Conservation (phyloP, 176 grass and related monocot species). For the Ampelocalamus luodianensis region DNA sequence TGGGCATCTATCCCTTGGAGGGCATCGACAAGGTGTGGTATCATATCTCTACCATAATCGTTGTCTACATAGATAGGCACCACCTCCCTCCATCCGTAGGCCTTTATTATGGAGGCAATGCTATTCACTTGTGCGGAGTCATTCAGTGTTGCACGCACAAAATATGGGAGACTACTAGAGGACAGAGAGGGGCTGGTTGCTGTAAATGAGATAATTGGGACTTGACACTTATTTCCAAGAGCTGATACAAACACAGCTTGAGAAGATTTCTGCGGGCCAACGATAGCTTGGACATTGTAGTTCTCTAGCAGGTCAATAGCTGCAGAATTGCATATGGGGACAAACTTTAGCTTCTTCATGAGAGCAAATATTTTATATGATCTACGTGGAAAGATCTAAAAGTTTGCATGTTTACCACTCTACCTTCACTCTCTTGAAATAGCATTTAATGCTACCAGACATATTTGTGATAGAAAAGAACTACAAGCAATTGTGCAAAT, state of each 20-base stretch:
- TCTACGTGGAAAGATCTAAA: no score
- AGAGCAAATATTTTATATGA: no score
- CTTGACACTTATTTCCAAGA: conserved; percentile 28
- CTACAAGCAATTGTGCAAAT: no score
- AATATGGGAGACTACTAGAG: conserved; percentile 40
- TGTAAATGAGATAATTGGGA: conserved; percentile 56
- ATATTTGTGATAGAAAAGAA: no score
- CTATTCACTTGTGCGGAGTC: conserved; percentile 52
- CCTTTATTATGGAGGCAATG: conserved; percentile 56
- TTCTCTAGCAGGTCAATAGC: conserved; percentile 34
- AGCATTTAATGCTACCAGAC: no score
- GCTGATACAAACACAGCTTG: conserved; percentile 48
- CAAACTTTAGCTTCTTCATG: background rate
- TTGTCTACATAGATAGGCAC: conserved; percentile 56
- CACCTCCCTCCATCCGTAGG: conserved; percentile 70
- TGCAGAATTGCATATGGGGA: background rate
- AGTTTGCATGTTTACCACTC: no score
- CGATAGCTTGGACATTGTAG: conserved; percentile 51
- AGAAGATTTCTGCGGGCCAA: conserved; percentile 58
- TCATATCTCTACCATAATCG: conserved; percentile 56
- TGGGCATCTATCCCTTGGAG: conserved; percentile 41
- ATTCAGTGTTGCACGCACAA: conserved; percentile 51
- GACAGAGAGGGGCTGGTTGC: conserved; percentile 45
- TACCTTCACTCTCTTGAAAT: no score
- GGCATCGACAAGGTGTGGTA: conserved; percentile 50